A percentile compares a stretch with the other conserved stretches of the same genome.
Conservation (phyloP, 768 basidiomycete genomes). For the Suillus tomentosus region DNA sequence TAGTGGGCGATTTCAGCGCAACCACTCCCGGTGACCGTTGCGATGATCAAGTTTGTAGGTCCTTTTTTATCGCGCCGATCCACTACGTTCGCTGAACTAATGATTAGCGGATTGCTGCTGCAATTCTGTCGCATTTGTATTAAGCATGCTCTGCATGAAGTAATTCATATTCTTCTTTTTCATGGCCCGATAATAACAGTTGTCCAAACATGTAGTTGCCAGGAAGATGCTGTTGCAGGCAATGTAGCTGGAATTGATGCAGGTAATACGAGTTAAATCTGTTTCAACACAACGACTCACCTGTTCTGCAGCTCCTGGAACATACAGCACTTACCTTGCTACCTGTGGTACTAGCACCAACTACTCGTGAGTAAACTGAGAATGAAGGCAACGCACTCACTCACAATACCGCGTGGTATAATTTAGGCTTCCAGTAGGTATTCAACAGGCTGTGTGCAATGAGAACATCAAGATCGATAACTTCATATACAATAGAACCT, state of each 20-base stretch:
- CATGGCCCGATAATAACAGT: background rate
- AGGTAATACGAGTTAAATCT: background rate
- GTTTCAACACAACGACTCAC: background rate
- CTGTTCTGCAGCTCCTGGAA: conserved; percentile 18
- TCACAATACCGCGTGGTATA: background rate
- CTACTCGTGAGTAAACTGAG: conserved; percentile 7
- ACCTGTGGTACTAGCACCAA: conserved; percentile 8
- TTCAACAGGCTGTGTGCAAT: conserved; percentile 27
- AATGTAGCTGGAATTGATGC: conserved; percentile 9
- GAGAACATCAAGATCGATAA: conserved; percentile 22
- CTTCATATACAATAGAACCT: conserved; percentile 11
- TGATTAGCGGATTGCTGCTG: conserved; percentile 22
- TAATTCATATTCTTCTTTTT: conserved; percentile 4
- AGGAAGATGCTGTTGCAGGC: conserved; percentile 18
- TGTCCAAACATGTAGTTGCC: conserved; percentile 16
- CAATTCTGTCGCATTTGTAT: conserved; percentile 24
- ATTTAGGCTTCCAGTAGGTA: conserved; percentile 16
- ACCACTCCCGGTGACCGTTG: conserved; percentile 10
- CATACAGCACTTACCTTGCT: conserved; percentile 21
- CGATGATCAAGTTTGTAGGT: conserved; percentile 8
- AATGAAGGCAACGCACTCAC: background rate
- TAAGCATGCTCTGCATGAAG: conserved; percentile 31
- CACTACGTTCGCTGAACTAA: background rate
- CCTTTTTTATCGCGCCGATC: background rate
- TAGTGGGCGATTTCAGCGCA: background rate